Percentiles rank a stretch among this genome's conserved stretches.
Conservation (phyloP, 768 basidiomycete genomes). For the Russula lepida region DNA sequence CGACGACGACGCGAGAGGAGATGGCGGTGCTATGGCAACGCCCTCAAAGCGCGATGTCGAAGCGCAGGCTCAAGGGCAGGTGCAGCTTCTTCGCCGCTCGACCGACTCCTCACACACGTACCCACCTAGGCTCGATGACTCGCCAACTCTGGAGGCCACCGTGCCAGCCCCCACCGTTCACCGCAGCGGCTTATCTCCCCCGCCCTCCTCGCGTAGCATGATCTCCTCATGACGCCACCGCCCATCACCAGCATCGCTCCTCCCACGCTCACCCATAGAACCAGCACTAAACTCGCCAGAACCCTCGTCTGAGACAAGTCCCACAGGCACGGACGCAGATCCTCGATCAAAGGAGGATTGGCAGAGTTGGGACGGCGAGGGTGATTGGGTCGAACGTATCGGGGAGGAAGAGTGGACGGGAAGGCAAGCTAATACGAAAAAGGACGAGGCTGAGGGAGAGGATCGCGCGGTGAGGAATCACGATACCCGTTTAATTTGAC, state of each 20-base stretch:
- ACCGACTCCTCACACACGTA: slow-evolving; percentile 42
- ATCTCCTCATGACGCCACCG: slow-evolving; percentile 1
- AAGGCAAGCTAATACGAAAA: slow-evolving; percentile 33
- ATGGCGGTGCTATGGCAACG: background rate
- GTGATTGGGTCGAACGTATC: slow-evolving; percentile 45
- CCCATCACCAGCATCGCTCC: slow-evolving; percentile 24
- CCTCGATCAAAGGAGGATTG: slow-evolving; percentile 29
- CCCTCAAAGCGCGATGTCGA: slow-evolving; percentile 35
- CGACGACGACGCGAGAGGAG: background rate
- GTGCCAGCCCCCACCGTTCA: slow-evolving; percentile 33
- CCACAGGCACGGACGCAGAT: slow-evolving; percentile 1
- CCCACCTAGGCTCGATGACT: slow-evolving; percentile 47
- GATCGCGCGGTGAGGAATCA: slow-evolving; percentile 22
- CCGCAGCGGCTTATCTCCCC: slow-evolving; percentile 24
- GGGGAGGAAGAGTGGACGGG: slow-evolving; percentile 44
- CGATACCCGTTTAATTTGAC: background rate
- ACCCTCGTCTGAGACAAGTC: slow-evolving; percentile 4
- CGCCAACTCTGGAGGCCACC: slow-evolving; percentile 4
- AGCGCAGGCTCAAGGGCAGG: slow-evolving; percentile 34
- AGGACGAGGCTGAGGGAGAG: slow-evolving; percentile 26
- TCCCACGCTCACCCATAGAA: slow-evolving; percentile 19
- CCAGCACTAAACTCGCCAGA: slow-evolving; percentile 16
- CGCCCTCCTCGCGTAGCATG: slow-evolving; percentile 2
- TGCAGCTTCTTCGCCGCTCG: slow-evolving; percentile 31
- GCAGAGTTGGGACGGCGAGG: slow-evolving; percentile 38